Conservation (phyloP, 2,329 filamentous ascomycete genomes). For the Aaosphaeria arxii region DNA sequence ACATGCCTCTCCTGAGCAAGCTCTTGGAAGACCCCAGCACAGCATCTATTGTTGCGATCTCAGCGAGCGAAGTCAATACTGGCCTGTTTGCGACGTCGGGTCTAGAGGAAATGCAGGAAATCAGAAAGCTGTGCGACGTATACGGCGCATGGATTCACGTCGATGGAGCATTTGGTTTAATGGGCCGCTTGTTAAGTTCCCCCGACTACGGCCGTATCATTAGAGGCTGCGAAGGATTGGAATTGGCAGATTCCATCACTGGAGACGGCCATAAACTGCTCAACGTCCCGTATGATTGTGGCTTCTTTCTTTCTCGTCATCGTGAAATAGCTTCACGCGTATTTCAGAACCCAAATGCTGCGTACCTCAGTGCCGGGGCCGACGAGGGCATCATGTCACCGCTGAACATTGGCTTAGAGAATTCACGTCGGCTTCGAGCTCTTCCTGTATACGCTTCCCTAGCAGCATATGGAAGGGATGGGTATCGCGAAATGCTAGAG, state of each 20-base stretch:
- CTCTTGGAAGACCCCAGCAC: conserved; percentile 54
- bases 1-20: conserved; percentile 63
- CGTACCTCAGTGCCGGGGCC: conserved; percentile 61
- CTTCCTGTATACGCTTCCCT: conserved; percentile 85
- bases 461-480: conserved; percentile 67
- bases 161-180: conserved; percentile 87
- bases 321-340: conserved; percentile 57
- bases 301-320: conserved; percentile 78
- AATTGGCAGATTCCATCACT: conserved; percentile 83
- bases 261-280: conserved; percentile 89
- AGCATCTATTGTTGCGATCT: conserved; percentile 76
- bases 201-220: conserved; percentile 57
- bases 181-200: conserved; percentile 64
- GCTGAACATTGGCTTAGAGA: conserved; percentile 83
- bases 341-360: conserved; percentile 82
- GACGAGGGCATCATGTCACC: conserved; percentile 65
- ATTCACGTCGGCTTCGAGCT: conserved; percentile 85
- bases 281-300: conserved; percentile 92
- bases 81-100: conserved; percentile 69
- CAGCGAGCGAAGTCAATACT: conserved; percentile 87
- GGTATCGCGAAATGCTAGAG: conserved; percentile 67
- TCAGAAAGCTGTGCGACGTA: conserved; percentile 69
- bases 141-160: conserved; percentile 85
- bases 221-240: conserved; percentile 60
- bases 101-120: conserved; percentile 54